Base-by-base conservation (phyloP, 2,329 filamentous ascomycete species). In the Truncatella angustata region DNA sequence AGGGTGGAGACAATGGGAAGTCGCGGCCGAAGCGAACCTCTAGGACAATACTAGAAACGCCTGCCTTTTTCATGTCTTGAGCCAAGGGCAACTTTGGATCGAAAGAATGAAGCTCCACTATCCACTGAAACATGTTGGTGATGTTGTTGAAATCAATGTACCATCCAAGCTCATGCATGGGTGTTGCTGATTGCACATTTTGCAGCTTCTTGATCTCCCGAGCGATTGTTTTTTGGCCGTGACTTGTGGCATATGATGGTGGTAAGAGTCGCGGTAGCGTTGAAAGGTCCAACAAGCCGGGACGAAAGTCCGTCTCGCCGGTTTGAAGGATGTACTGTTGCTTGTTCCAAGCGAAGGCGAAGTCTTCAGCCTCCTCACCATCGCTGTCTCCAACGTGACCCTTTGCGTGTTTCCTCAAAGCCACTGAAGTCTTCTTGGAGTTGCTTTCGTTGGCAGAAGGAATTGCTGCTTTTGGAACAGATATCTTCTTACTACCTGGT, bases 71-170 rank as follows among this genome's bases (percentile, higher is more conserved):
- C 83, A 96, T 90, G 63, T 96, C 91, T 49, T 79, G 65, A 0
- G 88, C 85, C 1, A 97, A 74, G 1, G 88, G 89, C 0, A 94
- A 75, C 1, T 72, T 66, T 0, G 72, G 57, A 21, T 91, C 86
- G 62, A 96, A 96, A 39, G 86, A 90, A 66, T 96, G 92, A 1
- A 97, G 74, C 66, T 96, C 89, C 5, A 95, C 85, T 53, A 96
- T 91, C 91, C 91, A 96, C 63, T 95, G 91, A 63, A 94, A 96
- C 56, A 91, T 77, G 62, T 92, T 95, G 20, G 73, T 79, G 34
- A 92, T 74, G 46, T 82, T 79, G 5, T 74, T 71, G 44, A 79
- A 76, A 62, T 95, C 81, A 51, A 96, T 85, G 63, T 90, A 91
- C 91, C 91, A 96, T 14, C 92, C 92, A 0, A 95, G 78, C 54